These are phyloP conservation scores for Luffa aegyptiaca DNA, from an alignment of 306 rosid genomes.

Conservation along the genomic window DNA sequence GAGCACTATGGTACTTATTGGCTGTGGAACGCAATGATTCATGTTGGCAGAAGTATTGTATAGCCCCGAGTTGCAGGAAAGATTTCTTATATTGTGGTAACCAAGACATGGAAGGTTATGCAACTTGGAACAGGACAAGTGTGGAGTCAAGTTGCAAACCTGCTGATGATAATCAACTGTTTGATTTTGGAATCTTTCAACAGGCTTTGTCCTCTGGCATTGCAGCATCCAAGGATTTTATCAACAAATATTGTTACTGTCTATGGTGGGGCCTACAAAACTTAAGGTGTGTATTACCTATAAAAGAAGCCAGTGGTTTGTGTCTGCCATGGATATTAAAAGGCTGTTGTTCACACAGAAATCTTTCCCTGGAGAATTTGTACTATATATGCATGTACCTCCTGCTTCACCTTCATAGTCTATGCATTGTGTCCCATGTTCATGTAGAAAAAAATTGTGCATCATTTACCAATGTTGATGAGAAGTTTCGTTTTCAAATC, in stretches of 20 bases:
- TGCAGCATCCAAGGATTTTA: constrained; percentile 52
- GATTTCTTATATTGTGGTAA: constrained; percentile 64
- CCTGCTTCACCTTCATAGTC: background rate
- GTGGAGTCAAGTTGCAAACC: constrained; percentile 26
- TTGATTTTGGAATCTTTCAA: constrained; percentile 71
- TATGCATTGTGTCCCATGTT: background rate
- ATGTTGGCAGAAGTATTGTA: constrained; percentile 80
- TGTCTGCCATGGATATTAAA: background rate
- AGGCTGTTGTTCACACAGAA: background rate
- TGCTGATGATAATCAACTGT: constrained; percentile 18
- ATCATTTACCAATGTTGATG: background rate
- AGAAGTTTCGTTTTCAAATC: background rate
- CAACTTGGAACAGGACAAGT: constrained; percentile 29
- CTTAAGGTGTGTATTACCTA: constrained; percentile 45
- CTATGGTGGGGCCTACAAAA: constrained; percentile 99
- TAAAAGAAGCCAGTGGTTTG: background rate
- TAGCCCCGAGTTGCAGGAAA: constrained; percentile 18
- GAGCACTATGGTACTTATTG: constrained; percentile 89
- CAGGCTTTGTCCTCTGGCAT: constrained; percentile 60
- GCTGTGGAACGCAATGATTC: constrained; percentile 88
- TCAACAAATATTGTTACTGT: constrained; percentile 80
- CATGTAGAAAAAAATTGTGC: background rate
- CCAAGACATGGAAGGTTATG: constrained; percentile 20
- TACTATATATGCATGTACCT: background rate
- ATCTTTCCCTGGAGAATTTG: background rate